Base-by-base conservation (phyloP, 371 early-diverging fungal species). In the Amoeboaphelidium protococcarum region DNA sequence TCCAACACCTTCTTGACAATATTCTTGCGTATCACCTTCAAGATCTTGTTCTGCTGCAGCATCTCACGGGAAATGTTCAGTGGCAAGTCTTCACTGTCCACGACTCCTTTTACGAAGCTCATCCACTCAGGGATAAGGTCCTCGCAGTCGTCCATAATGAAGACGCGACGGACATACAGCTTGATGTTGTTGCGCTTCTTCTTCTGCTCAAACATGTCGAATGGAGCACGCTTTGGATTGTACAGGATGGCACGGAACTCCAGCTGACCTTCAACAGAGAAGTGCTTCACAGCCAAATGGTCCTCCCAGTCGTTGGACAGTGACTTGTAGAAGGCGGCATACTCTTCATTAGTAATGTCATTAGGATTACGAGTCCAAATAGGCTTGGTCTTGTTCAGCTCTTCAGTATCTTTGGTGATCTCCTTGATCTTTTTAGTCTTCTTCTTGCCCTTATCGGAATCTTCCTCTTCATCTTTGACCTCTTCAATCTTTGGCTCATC, bases 21-120 rank as follows among this genome's bases (percentile, higher is more conserved):
- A 47, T 74, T 79, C 64, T 82, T 86, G 52, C 71, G 68, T 50
- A 95, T 84, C 26, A 74, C 54, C 55, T 75, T 75, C 50, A 91
- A 65, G 6, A 72, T 65, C 48, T 69, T 68, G 57, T 76, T 71
- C 42, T 85, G 78, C 61, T 92, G 94, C 2, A 92, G 65, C 2
- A 86, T 82, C 59, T 96, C 97, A 52, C 97, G 78, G 1, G 89
- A 87, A 1, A 96, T 84, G 52, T 89, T 91, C 27, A 96, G 59
- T 1, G 97, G 88, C 50, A 94, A 62, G 57, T 96, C 91, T 54
- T 86, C 85, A 2, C 81, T 77, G 58, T 88, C 84, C 4, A 96
- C 78, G 22, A 90, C 63, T 31, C 86, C 92, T 56, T 74, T 73
- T 48, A 68, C 54, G 56, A 64, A 73, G 49, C 53, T 41, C 49